These are phyloP conservation scores for Lactifluus pinguis DNA, from an alignment of 768 basidiomycete genomes.

Conservation along the genomic window DNA sequence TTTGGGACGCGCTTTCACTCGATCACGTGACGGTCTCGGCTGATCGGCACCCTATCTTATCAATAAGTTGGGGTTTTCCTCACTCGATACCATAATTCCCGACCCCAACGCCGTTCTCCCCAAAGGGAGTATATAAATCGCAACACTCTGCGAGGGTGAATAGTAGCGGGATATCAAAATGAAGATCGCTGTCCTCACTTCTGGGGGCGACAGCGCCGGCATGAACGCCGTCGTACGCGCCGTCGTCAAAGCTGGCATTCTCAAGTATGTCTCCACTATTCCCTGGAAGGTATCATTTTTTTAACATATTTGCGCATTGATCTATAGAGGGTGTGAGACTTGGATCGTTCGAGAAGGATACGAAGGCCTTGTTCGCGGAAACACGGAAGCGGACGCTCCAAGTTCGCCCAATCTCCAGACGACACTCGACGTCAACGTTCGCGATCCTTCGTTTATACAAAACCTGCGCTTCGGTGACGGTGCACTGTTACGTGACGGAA, in stretches of 20 bases:
- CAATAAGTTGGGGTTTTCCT: not conserved
- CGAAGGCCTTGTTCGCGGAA: constrained; percentile 96
- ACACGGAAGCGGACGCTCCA: constrained; percentile 28
- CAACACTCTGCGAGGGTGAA: not conserved
- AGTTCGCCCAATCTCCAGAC: constrained; percentile 19
- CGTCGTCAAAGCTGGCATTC: constrained; percentile 86
- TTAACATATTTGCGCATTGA: not conserved
- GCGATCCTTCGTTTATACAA: constrained; percentile 39
- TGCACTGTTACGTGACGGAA: constrained; percentile 67
- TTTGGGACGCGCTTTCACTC: not conserved
- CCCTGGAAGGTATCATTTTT: not conserved
- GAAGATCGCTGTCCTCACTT: constrained; percentile 92
- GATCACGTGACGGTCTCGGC: not conserved
- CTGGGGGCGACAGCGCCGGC: constrained; percentile 95
- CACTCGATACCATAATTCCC: constrained; percentile 5
- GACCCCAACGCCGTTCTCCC: not conserved
- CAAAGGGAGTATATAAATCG: not conserved
- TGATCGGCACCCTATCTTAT: constrained; percentile 8
- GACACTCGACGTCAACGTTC: constrained; percentile 20
- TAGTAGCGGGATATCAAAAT: constrained; percentile 30
- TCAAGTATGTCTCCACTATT: constrained; percentile 48
- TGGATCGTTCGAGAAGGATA: constrained; percentile 98
- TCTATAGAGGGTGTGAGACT: constrained; percentile 83
- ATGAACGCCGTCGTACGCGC: constrained; percentile 95
- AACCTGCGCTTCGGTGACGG: constrained; percentile 83